These are phyloP conservation scores for Keithomyces neogunnii DNA, from an alignment of 2,329 filamentous ascomycete genomes.

Conservation along the genomic window DNA sequence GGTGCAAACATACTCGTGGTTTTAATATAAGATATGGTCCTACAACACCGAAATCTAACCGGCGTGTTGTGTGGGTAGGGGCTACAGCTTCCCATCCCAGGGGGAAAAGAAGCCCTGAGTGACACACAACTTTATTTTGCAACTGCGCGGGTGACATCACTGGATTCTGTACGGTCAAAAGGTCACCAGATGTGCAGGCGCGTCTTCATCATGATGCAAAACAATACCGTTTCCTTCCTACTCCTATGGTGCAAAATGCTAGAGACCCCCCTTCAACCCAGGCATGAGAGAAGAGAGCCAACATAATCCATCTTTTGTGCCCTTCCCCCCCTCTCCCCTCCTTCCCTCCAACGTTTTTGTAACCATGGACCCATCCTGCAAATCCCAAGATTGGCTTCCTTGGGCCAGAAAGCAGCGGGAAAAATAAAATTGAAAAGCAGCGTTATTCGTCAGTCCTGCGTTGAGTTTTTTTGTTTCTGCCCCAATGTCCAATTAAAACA, in stretches of 20 bases:
- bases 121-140: too few species aligned
- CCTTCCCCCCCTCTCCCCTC: constrained; percentile 5
- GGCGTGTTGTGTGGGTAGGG: too few species aligned
- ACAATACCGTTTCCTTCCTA: constrained; percentile 27
- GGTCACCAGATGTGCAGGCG: too few species aligned
- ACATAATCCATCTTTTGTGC: constrained; percentile 14
- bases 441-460: constrained; percentile 3
- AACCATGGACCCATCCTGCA: constrained; percentile 3
- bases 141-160: too few species aligned
- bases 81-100: too few species aligned
- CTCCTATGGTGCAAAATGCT: constrained; percentile 27
- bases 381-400: constrained; percentile 7
- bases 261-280: constrained; percentile 20
- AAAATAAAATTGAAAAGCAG: neutral
- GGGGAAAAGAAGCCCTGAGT: too few species aligned
- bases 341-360: constrained; percentile 6
- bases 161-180: too few species aligned
- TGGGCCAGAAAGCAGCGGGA: neutral
- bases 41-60: too few species aligned
- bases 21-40: too few species aligned
- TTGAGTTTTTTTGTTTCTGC: neutral
- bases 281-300: constrained; percentile 16
- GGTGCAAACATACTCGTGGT: too few species aligned
- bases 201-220: constrained; percentile 12
- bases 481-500: neutral